Evolutionary conservation across 768 basidiomycete genomes (phyloP).

Genomic region (Tephrocybe sp.): DNA sequence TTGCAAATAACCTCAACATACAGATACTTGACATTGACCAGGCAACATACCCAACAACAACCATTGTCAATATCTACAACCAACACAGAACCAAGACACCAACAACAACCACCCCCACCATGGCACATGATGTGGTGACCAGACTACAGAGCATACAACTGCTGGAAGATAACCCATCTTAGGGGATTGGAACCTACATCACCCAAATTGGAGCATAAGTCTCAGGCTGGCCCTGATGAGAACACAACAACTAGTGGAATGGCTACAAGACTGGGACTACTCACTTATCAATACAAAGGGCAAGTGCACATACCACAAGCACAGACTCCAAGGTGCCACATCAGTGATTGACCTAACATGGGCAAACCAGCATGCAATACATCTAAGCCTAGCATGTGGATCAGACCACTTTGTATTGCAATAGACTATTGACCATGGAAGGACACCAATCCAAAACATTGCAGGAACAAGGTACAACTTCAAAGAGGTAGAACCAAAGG

Average conservation of each 20-base stretch:
- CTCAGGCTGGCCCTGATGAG: not conserved
- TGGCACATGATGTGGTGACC: not conserved
- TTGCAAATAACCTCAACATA: slow-evolving; percentile 21
- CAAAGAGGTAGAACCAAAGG: no score
- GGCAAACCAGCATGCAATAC: not conserved
- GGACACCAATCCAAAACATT: no score
- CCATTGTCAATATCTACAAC: not conserved
- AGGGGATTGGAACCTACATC: slow-evolving; percentile 7
- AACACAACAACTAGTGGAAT: not conserved
- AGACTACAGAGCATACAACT: not conserved
- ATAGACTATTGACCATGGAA: not conserved
- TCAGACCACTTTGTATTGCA: not conserved
- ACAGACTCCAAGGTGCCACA: not conserved
- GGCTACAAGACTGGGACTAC: not conserved
- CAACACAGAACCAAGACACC: not conserved
- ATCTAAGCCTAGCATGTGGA: no score
- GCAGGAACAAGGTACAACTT: no score
- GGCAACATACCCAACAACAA: slow-evolving; percentile 8
- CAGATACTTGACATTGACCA: slow-evolving; percentile 23
- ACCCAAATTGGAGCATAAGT: not conserved
- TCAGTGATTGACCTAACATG: slow-evolving; percentile 1
- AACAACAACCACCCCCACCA: no score
- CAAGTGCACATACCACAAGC: not conserved
- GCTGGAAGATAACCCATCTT: not conserved
- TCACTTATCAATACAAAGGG: not conserved